These are phyloP conservation scores for Yarrowia keelungensis DNA, from an alignment of 805 yeast species.

Conservation along the genomic window DNA sequence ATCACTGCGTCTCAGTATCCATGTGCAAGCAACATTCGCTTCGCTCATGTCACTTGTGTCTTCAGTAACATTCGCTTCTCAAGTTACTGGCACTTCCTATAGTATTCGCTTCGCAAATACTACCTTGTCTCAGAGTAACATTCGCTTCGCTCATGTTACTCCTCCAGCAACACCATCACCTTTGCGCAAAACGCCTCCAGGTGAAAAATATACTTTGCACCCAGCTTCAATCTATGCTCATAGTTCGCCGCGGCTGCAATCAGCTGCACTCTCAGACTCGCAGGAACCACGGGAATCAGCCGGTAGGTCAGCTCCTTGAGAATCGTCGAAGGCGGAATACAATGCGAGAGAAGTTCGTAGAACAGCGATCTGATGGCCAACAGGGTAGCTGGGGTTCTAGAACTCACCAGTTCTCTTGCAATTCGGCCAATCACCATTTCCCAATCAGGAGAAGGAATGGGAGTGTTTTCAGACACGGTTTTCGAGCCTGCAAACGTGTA, in stretches of 20 bases:
- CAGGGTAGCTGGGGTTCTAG: slow-evolving; percentile 62
- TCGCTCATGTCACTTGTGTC: not conserved
- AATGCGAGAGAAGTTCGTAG: slow-evolving; percentile 89
- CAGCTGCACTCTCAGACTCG: slow-evolving; percentile 46
- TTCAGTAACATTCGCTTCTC: no score
- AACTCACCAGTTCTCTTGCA: slow-evolving; percentile 64
- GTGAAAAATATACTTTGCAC: slow-evolving; percentile 90
- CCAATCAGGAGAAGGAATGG: slow-evolving; percentile 85
- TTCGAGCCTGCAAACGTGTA: slow-evolving; percentile 46
- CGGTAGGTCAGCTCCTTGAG: slow-evolving; percentile 62
- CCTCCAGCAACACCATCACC: slow-evolving; percentile 77
- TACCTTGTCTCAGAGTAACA: no score
- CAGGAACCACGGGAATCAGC: slow-evolving; percentile 48
- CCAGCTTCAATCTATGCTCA: slow-evolving; percentile 87
- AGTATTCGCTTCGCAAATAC: no score
- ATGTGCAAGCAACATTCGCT: not conserved
- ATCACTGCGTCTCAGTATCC: no score
- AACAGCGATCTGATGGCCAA: slow-evolving; percentile 64
- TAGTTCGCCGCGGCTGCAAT: slow-evolving; percentile 67
- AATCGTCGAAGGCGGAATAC: slow-evolving; percentile 87
- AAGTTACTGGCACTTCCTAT: no score
- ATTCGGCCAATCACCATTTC: slow-evolving; percentile 73
- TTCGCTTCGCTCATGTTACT: not conserved
- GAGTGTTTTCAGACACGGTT: slow-evolving; percentile 51
- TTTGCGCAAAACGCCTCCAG: slow-evolving; percentile 92